A percentile compares a stretch with the other conserved stretches of the same genome.
Conservation (phyloP, 495 filamentous ascomycete species). For the Hypoxylon fragiforme region DNA sequence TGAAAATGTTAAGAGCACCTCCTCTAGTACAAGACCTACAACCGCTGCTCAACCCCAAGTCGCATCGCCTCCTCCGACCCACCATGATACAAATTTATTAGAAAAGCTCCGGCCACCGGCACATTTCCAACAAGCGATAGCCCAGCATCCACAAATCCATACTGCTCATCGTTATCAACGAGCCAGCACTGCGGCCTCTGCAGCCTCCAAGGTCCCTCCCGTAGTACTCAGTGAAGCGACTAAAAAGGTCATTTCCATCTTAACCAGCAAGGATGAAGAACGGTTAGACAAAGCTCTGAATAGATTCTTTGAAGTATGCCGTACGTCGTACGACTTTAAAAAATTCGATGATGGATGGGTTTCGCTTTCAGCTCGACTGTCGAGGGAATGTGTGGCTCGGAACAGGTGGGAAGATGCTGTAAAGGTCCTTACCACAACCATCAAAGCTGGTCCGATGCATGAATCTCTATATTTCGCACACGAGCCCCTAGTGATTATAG, state of each 20-base stretch:
- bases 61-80: constrained; percentile 6
- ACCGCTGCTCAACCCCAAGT: too few relatives aligned
- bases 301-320: constrained; percentile 25
- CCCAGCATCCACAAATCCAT: not conserved
- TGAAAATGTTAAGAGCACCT: not conserved
- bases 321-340: constrained; percentile 21
- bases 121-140: not conserved
- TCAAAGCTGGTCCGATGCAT: constrained; percentile 34
- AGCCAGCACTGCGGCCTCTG: not conserved
- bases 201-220: not conserved
- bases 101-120: not conserved
- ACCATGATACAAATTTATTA: not conserved
- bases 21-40: not conserved
- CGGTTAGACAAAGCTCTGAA: constrained; percentile 29
- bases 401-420: constrained; percentile 37
- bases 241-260: constrained; percentile 9
- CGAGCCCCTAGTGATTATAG: constrained; percentile 39
- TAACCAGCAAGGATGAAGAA: constrained; percentile 18
- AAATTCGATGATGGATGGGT: constrained; percentile 35
- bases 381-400: constrained; percentile 36
- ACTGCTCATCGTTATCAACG: not conserved
- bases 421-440: constrained; percentile 36
- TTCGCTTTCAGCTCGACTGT: constrained; percentile 42
- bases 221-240: constrained; percentile 5
- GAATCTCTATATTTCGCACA: constrained; percentile 42